Evolutionary conservation across 805 yeast species (phyloP), one percentile per base, ranked within the genome.

Genomic region (Lipomyces kockii): DNA sequence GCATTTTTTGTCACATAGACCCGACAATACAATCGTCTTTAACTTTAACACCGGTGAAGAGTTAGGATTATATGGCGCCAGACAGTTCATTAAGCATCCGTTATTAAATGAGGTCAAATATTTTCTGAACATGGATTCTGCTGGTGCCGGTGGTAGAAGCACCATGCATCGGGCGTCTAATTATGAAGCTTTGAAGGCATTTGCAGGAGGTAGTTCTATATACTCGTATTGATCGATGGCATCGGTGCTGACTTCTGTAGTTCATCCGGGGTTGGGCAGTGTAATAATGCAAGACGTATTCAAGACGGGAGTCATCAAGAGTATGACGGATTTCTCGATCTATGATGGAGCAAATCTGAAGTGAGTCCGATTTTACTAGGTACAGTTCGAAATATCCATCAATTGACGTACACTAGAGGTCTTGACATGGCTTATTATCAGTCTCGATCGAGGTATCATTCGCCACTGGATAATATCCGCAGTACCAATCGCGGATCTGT

Each of bases 11-110:
- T 34, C 52, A 17, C 9, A 62, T 32, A 54, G 67, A 7, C 97
- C 97, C 0, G 76, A 81, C 54, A 82, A 97, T 66, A 89, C 93
- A 3, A 78, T 93, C 14, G 81, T 92, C 6, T 87, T 93, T 79
- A 92, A 93, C 77, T 90, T 93, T 80, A 93, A 93, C 78, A 90
- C 92, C 76, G 85, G 92, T 76, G 98, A 92, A 76, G 98, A 92
- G 74, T 89, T 91, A 77, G 97, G 97, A 0, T 81, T 93, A 37
- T 79, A 87, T 64, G 98, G 98, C 3, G 97, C 97, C 0, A 82
- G 83, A 57, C 84, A 89, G 0, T 92, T 91, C 73, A 78, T 90
- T 63, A 76, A 83, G 39, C 97, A 92, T 76, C 87, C 89, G 20
- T 90, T 96, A 94, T 82, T 85, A 27, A 78, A 82, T 52, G 77